phyloP scores from a whole-genome alignment of 2,329 filamentous ascomycete species.

The Acarospora socialis region DNA sequence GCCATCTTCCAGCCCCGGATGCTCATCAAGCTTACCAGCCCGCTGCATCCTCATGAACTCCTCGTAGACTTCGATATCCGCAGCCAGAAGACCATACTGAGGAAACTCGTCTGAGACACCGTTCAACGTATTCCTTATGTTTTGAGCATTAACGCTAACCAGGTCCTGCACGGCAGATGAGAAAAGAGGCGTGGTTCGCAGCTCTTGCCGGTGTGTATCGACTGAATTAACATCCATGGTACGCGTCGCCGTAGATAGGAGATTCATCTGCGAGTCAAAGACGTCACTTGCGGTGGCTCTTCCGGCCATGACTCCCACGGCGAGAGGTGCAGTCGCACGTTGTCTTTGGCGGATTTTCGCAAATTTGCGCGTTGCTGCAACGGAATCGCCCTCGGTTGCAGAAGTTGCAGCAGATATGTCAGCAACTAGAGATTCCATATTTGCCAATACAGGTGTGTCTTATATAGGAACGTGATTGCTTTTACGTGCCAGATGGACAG shows the following conservation, averaged over 20 bases:
- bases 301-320: too few species aligned
- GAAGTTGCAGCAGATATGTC: too few species aligned
- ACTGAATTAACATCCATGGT: not conserved
- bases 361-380: too few species aligned
- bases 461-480: too few species aligned
- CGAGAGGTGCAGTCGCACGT: constrained; percentile 4
- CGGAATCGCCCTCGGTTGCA: too few species aligned
- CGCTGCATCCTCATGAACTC: not conserved
- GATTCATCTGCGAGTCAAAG: not conserved
- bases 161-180: constrained; percentile 8
- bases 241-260: not conserved
- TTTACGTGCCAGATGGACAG: too few species aligned
- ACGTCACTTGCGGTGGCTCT: too few species aligned
- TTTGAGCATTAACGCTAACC: not conserved
- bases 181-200: constrained; percentile 9
- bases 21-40: not conserved
- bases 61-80: constrained; percentile 3
- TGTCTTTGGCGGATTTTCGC: constrained; percentile 3
- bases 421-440: too few species aligned
- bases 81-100: constrained; percentile 10
- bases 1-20: constrained; percentile 12
- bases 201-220: constrained; percentile 5
- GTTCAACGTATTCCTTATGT: not conserved
- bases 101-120: constrained; percentile 1
- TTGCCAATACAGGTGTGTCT: too few species aligned